Evolutionary conservation across 164 flowering plant species (phyloP).

Genomic region (Magnolia officinalis): DNA sequence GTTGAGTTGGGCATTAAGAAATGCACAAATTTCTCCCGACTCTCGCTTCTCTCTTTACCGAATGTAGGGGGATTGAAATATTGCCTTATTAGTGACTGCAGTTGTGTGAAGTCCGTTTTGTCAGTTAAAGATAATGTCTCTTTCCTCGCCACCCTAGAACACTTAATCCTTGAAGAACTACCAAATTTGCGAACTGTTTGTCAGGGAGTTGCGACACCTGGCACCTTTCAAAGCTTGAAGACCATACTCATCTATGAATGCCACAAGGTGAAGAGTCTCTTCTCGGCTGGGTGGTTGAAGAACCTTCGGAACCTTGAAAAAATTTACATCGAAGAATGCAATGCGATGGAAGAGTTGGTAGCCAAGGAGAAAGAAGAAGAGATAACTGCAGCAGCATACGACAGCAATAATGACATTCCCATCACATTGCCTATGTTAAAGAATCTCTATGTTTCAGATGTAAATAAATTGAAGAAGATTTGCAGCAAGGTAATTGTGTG

Average conservation of each 20-base stretch:
- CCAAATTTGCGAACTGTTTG: too few relatives aligned
- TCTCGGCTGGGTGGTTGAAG: neutral
- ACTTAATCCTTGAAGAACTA: too few relatives aligned
- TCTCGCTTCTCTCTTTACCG: too few relatives aligned
- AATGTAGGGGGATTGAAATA: too few relatives aligned
- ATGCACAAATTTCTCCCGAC: too few relatives aligned
- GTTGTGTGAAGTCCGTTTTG: neutral
- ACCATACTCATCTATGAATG: rapidly evolving
- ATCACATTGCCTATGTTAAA: neutral
- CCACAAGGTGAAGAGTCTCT: neutral
- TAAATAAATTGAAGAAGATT: neutral
- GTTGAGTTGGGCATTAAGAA: rapidly evolving
- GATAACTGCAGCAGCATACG: neutral
- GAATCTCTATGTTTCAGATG: rapidly evolving
- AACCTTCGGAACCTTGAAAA: neutral
- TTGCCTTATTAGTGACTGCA: too few relatives aligned
- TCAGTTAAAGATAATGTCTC: too few relatives aligned
- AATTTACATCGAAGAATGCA: rapidly evolving
- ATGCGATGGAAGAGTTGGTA: neutral
- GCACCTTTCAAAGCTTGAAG: neutral
- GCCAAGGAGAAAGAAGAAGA: neutral
- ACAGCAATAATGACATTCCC: neutral
- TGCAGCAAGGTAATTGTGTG: neutral
- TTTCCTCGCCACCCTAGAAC: too few relatives aligned
- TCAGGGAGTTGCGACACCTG: neutral